These are phyloP conservation scores for Infundibulicybe gibba DNA, from an alignment of 768 basidiomycete species.

Conservation along the genomic window DNA sequence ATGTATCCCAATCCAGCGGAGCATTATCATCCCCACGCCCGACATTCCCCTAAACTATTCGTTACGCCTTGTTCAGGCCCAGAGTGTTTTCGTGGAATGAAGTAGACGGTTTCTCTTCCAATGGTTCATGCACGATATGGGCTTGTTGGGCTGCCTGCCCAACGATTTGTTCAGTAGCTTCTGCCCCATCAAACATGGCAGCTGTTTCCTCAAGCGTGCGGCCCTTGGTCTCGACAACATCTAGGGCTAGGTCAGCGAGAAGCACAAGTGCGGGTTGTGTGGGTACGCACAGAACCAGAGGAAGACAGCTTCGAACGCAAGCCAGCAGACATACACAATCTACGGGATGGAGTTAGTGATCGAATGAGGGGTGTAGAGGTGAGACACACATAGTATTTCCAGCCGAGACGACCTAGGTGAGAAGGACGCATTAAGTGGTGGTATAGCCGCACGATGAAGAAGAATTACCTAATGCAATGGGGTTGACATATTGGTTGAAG, in stretches of 20 bases:
- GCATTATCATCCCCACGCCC: too few relatives aligned
- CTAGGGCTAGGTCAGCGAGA: constrained; percentile 12
- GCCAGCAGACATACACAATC: constrained; percentile 72
- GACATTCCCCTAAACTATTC: too few relatives aligned
- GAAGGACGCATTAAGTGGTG: neutral
- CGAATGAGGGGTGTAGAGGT: neutral
- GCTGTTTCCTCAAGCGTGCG: constrained; percentile 79
- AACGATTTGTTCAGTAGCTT: constrained; percentile 37
- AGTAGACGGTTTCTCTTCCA: constrained; percentile 32
- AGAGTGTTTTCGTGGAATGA: constrained; percentile 24
- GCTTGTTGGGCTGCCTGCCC: constrained; percentile 13
- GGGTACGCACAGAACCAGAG: constrained; percentile 49
- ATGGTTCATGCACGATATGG: constrained; percentile 21
- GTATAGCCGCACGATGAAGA: neutral
- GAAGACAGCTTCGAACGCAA: constrained; percentile 62
- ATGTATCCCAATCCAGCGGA: too few relatives aligned
- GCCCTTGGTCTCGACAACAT: constrained; percentile 68
- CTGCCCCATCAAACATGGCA: constrained; percentile 72
- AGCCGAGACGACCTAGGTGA: constrained; percentile 38
- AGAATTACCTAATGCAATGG: constrained; percentile 54
- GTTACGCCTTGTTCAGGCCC: constrained; percentile 15
- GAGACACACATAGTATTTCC: constrained; percentile 71
- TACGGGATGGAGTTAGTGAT: constrained; percentile 13
- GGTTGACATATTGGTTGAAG: constrained; percentile 89
- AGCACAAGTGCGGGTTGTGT: neutral